phyloP scores from a whole-genome alignment of 495 filamentous ascomycete genomes.

The Podospora anserina region DNA sequence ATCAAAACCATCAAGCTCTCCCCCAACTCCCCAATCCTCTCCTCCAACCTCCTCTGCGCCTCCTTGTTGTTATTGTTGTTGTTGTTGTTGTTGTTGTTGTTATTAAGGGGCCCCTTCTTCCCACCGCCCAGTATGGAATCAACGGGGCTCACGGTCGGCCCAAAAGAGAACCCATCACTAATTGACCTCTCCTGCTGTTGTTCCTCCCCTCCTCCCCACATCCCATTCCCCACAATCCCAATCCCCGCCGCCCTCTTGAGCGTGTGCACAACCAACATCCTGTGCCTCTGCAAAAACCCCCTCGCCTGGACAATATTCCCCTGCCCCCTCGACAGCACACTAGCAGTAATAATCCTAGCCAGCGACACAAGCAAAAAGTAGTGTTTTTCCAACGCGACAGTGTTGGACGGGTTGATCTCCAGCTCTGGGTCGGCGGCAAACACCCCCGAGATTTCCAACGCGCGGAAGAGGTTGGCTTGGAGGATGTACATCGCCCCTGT shows the following conservation, averaged over 20 bases:
- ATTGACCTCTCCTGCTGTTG: background rate
- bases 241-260: constrained; percentile 87
- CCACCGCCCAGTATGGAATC: background rate
- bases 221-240: constrained; percentile 46
- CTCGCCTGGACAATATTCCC: constrained; percentile 79
- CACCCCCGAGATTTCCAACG: constrained; percentile 70
- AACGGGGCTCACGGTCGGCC: background rate
- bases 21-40: constrained; percentile 52
- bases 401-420: constrained; percentile 44
- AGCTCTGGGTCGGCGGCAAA: constrained; percentile 94
- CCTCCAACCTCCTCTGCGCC: constrained; percentile 36
- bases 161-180: background rate
- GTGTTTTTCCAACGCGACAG: constrained; percentile 70
- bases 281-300: constrained; percentile 73
- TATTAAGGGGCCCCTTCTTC: constrained; percentile 17
- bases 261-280: constrained; percentile 76
- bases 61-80: constrained; percentile 20
- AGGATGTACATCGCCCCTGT: constrained; percentile 75
- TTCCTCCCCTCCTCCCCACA: background rate
- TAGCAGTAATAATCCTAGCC: constrained; percentile 74
- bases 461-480: constrained; percentile 83
- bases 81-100: background rate
- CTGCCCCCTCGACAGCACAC: constrained; percentile 70
- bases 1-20: constrained; percentile 58
- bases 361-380: constrained; percentile 80